Conservation (phyloP, 148 eudicot genomes). For the Camellia japonica region DNA sequence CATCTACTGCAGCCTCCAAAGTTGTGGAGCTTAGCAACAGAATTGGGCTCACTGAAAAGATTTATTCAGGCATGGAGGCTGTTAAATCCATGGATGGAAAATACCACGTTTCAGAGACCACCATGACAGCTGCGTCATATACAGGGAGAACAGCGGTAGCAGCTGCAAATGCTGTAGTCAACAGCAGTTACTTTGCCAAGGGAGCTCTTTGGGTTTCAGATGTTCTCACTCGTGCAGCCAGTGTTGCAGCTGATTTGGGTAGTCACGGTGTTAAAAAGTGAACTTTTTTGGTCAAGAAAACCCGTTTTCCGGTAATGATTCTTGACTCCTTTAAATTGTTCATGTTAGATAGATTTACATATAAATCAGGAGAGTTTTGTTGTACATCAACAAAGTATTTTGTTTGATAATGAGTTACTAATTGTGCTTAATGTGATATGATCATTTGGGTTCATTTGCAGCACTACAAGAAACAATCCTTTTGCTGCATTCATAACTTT, state of each 20-base stretch:
- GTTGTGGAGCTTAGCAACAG: constrained; percentile 64
- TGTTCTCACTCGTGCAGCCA: constrained; percentile 61
- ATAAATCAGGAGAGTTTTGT: background rate
- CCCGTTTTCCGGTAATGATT: background rate
- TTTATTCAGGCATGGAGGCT: constrained; percentile 48
- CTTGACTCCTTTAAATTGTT: background rate
- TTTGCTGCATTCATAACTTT: too few species aligned
- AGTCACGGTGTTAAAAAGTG: constrained; percentile 30
- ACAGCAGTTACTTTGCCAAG: constrained; percentile 64
- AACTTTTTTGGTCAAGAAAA: constrained; percentile 11
- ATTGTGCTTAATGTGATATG: too few species aligned
- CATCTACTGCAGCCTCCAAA: constrained; percentile 66
- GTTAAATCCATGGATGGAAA: constrained; percentile 16
- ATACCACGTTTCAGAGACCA: constrained; percentile 50
- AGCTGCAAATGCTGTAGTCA: constrained; percentile 70
- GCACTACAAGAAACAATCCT: too few species aligned
- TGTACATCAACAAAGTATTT: too few species aligned
- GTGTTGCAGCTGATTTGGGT: constrained; percentile 66
- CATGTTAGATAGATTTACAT: too few species aligned
- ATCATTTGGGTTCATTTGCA: too few species aligned
- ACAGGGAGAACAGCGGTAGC: constrained; percentile 66
- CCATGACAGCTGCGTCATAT: constrained; percentile 52
- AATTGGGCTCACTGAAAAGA: constrained; percentile 67
- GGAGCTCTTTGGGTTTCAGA: constrained; percentile 81
- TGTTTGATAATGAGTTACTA: too few species aligned